A percentile compares a stretch with the other conserved stretches of the same genome.
Evolutionary conservation across 2,329 filamentous ascomycete genomes (phyloP).

Genomic region (Cadophora sp.): DNA sequence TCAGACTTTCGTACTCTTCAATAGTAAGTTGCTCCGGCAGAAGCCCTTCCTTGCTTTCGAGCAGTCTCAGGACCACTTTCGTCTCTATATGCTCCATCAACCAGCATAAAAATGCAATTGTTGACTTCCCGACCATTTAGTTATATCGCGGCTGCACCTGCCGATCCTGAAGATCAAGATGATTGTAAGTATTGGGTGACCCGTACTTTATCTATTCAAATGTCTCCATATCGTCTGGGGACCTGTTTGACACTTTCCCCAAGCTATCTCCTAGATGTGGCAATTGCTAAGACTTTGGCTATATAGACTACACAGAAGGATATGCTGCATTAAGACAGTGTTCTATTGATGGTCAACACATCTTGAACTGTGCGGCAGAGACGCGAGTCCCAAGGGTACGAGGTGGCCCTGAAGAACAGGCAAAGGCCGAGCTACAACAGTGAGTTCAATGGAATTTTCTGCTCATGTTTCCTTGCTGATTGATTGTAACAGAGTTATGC

Average conservation of each 20-base stretch:
- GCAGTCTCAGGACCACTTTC: not conserved
- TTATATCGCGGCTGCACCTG: slow-evolving; percentile 63
- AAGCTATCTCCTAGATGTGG: not conserved
- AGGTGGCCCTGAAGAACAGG: slow-evolving; percentile 64
- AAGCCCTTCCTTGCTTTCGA: not conserved
- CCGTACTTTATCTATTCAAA: not conserved
- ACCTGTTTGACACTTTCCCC: not conserved
- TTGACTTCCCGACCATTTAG: not conserved
- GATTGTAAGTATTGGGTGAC: slow-evolving; percentile 48
- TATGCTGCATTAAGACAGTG: slow-evolving; percentile 69
- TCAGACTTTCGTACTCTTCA: slow-evolving; percentile 67
- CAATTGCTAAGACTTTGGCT: not conserved
- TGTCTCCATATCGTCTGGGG: not conserved
- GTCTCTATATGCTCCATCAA: not conserved
- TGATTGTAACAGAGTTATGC: slow-evolving; percentile 54
- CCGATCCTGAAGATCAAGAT: slow-evolving; percentile 59
- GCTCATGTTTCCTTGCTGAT: slow-evolving; percentile 3
- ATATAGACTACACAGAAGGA: slow-evolving; percentile 57
- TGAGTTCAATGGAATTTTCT: slow-evolving; percentile 46
- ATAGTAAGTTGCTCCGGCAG: slow-evolving; percentile 43
- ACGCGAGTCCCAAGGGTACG: slow-evolving; percentile 60
- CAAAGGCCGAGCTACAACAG: slow-evolving; percentile 68
- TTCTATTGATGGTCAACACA: slow-evolving; percentile 66
- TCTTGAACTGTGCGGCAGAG: slow-evolving; percentile 69
- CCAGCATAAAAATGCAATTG: not conserved